Percentiles rank a stretch among this genome's conserved stretches.
Conservation (phyloP, 148 eudicot genomes). For the Persicaria maculosa region DNA sequence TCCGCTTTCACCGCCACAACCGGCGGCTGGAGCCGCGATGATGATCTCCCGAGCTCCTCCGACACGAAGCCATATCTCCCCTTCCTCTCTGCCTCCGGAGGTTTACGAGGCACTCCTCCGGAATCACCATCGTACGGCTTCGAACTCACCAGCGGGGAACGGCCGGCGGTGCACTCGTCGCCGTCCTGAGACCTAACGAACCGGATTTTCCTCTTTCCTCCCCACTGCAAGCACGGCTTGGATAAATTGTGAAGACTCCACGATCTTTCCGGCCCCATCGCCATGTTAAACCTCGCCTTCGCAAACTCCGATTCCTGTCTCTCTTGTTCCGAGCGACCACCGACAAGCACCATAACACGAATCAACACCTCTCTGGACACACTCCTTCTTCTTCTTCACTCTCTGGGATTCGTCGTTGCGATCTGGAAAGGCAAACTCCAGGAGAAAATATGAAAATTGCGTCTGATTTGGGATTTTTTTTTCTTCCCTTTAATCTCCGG, state of each 20-base stretch:
- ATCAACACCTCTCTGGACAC: neutral
- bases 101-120: neutral
- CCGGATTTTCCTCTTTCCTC: conserved; percentile 35
- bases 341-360: conserved; percentile 5
- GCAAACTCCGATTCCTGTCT: neutral
- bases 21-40: conserved; percentile 11
- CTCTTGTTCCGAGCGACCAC: conserved; percentile 6
- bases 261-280: conserved; percentile 41
- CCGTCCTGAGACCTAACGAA: conserved; percentile 34
- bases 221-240: conserved; percentile 52
- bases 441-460: neutral
- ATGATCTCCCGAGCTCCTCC: neutral
- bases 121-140: neutral
- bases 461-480: neutral
- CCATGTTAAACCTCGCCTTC: conserved; percentile 16
- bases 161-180: conserved; percentile 11
- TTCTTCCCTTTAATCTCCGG: neutral
- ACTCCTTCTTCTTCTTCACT: too few relatives aligned
- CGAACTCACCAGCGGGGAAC: conserved; percentile 14
- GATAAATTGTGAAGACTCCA: conserved; percentile 53
- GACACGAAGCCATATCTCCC: conserved; percentile 10
- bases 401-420: neutral
- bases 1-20: neutral
- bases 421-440: neutral
- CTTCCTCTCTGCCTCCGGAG: conserved; percentile 10